phyloP scores from a whole-genome alignment of 495 filamentous ascomycete genomes.

The Hypoxylon intermedium region DNA sequence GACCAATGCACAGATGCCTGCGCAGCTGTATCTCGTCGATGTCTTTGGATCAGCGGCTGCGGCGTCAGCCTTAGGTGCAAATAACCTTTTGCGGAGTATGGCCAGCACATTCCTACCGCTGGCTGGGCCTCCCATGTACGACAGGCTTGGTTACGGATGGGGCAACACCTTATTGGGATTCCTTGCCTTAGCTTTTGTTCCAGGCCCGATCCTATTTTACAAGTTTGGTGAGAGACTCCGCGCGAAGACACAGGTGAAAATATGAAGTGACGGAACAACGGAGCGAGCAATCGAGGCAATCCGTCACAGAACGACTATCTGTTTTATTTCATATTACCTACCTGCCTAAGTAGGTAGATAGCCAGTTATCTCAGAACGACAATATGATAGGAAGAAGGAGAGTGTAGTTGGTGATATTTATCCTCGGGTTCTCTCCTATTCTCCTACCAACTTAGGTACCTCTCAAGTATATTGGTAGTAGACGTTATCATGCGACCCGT shows the following conservation, averaged over 20 bases:
- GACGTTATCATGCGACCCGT: too few species aligned
- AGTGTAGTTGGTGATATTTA: background rate
- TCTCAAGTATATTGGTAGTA: too few species aligned
- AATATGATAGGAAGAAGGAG: background rate
- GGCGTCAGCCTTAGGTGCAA: too few species aligned
- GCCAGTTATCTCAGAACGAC: background rate
- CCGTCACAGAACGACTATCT: background rate
- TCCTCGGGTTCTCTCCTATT: too few species aligned
- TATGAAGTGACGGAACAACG: background rate
- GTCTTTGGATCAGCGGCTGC: too few species aligned
- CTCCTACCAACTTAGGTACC: too few species aligned
- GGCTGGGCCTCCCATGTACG: constrained; percentile 66
- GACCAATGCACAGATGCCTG: too few species aligned
- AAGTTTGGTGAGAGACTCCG: too few species aligned
- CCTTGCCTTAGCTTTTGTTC: constrained; percentile 62
- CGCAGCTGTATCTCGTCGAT: too few species aligned
- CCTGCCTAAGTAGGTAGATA: background rate
- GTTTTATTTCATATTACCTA: background rate
- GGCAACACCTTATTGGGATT: constrained; percentile 69
- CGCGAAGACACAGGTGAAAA: background rate
- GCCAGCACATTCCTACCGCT: constrained; percentile 67
- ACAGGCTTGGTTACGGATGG: constrained; percentile 65
- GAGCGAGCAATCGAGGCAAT: background rate
- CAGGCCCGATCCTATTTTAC: constrained; percentile 58
- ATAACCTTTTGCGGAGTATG: constrained; percentile 59